A percentile compares a stretch with the other conserved stretches of the same genome.
Conservation (phyloP, 768 basidiomycete species). For the Tricholoma sp. region DNA sequence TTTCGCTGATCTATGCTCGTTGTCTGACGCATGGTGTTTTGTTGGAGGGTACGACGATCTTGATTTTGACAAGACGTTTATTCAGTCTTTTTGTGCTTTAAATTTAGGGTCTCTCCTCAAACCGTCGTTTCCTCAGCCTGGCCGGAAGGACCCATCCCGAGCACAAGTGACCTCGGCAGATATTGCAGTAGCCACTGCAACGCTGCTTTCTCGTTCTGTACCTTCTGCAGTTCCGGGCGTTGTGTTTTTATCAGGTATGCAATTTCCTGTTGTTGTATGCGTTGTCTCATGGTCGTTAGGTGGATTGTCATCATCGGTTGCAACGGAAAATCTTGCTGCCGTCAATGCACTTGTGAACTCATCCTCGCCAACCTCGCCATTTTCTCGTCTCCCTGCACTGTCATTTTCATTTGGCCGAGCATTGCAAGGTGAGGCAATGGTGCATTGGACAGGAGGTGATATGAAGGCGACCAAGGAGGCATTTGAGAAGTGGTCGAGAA, state of each 20-base stretch:
- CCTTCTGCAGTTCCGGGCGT: slow-evolving; percentile 44
- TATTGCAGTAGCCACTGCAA: slow-evolving; percentile 41
- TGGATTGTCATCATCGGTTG: slow-evolving; percentile 36
- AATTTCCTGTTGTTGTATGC: background rate
- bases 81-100: background rate
- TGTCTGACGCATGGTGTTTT: slow-evolving; percentile 42
- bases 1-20: slow-evolving; percentile 39
- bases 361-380: slow-evolving; percentile 27
- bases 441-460: slow-evolving; percentile 42
- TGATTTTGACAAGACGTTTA: background rate
- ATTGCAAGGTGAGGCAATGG: slow-evolving; percentile 45
- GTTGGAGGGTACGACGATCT: slow-evolving; percentile 36
- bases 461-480: slow-evolving; percentile 31
- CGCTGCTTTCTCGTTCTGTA: slow-evolving; percentile 39
- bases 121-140: slow-evolving; percentile 48
- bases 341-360: slow-evolving; percentile 33
- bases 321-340: slow-evolving; percentile 36
- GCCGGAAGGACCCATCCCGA: slow-evolving; percentile 36
- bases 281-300: slow-evolving; percentile 23
- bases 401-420: slow-evolving; percentile 48
- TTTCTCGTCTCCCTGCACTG: slow-evolving; percentile 36
- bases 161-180: slow-evolving; percentile 30
- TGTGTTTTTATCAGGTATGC: slow-evolving; percentile 44
- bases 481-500: slow-evolving; percentile 38
- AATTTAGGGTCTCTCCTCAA: slow-evolving; percentile 44